Evolutionary conservation across 1,284 basidiomycete species (phyloP).

Genomic region (Ganoderma resinaceum): DNA sequence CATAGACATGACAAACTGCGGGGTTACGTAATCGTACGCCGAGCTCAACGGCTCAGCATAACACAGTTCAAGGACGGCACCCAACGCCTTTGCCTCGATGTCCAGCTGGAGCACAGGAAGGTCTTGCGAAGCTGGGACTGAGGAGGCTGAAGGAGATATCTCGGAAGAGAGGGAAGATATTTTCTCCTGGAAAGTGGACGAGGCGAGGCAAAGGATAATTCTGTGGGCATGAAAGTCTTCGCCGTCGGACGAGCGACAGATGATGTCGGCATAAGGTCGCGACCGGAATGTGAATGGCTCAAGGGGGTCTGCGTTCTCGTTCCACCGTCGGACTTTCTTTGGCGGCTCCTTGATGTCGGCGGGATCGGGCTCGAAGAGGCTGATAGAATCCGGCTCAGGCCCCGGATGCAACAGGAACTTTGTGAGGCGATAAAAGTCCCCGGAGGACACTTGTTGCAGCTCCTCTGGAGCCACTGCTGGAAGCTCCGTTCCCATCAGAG

Average conservation of each 20-base stretch:
- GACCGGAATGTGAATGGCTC: conserved; percentile 8
- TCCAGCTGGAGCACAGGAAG: not conserved
- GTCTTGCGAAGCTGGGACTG: not conserved
- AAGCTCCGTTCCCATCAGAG: conserved; percentile 1
- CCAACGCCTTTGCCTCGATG: not conserved
- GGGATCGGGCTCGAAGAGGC: not conserved
- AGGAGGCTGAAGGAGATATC: not conserved
- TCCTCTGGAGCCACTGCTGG: conserved; percentile 19
- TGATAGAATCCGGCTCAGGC: conserved; percentile 7
- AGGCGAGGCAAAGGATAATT: conserved; percentile 50
- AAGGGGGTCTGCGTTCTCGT: not conserved
- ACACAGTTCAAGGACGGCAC: not conserved
- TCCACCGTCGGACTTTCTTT: not conserved
- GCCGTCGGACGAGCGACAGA: conserved; percentile 55
- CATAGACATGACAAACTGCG: not conserved
- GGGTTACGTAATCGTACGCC: not conserved
- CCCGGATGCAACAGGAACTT: conserved; percentile 6
- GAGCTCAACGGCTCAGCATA: not conserved
- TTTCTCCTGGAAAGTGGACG: conserved; percentile 37
- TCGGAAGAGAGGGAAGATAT: not conserved
- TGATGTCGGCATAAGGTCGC: conserved; percentile 41
- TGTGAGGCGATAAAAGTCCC: conserved; percentile 18
- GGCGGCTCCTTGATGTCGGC: not conserved
- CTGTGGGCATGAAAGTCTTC: conserved; percentile 53
- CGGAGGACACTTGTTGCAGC: conserved; percentile 15